Evolutionary conservation across 306 rosid genomes (phyloP), one percentile per base, ranked within the genome.

Genomic region (Quercus robur): DNA sequence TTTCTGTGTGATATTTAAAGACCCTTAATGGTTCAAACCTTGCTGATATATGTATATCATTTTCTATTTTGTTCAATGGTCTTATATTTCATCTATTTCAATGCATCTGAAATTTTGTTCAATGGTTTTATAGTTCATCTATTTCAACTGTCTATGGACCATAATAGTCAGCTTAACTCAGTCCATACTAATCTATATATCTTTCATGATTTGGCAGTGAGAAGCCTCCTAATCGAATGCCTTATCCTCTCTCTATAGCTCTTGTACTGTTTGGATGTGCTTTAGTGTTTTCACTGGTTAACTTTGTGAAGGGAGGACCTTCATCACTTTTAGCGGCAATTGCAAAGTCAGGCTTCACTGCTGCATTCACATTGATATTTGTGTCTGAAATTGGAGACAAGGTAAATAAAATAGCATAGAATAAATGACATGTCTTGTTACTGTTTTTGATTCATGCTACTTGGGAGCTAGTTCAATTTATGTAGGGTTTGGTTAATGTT

Each of bases 361-460:
- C 99, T 80, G 99, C 99, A 28, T 95, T 95, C 81, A 78, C 95
- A 56, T 89, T 95, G 79, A 95, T 95, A 88, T 93, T 89, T 85
- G 93, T 95, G 79, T 95, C 99, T 79, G 99, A 95, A 91, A 95
- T 95, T 78, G 99, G 99, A 33, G 99, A 95, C 91, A 95, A 95
- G 98, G 99, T 95, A 86, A 81, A 14, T 56, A 44, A 66, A 51
- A 55, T 80, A 80, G 30, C 18, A 55, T 64, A 67, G 72, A 19
- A 70, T 56, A 75, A 49, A 56, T n/a, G 9, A 5, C 56, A 8
- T 73, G 17, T 26, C 13, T 19, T 82, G 76, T 70, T 33, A 49
- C 66, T 73, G 78, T 59, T 67, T 19, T 31, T 41, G 17, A 30
- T 63, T 70, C 26, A 1, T 64, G 30, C 61, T n/a, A 44, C n/a